Evolutionary conservation across 805 yeast species (phyloP).

Genomic region (Kregervanrija delftensis): DNA sequence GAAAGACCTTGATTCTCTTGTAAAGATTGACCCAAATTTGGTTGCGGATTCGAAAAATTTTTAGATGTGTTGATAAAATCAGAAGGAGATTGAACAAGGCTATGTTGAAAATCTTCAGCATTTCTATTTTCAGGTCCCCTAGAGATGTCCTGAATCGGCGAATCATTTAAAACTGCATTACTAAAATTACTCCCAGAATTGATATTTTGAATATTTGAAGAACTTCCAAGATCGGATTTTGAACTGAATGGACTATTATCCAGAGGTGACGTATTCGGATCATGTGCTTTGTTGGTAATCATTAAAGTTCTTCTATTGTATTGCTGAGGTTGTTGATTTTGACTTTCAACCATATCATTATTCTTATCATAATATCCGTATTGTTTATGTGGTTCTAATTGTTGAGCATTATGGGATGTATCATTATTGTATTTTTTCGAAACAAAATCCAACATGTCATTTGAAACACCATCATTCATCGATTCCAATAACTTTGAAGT

Average conservation of each 20-base stretch:
- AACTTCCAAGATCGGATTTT: conserved; percentile 5
- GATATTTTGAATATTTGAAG: conserved; percentile 2
- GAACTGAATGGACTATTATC: conserved; percentile 5
- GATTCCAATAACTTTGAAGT: conserved; percentile 33
- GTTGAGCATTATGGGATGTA: conserved; percentile 3
- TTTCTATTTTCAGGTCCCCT: conserved; percentile 27
- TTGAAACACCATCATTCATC: conserved; percentile 10
- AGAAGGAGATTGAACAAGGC: conserved; percentile 6
- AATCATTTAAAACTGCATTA: conserved; percentile 4
- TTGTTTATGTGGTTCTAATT: conserved; percentile 6
- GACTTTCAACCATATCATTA: not conserved
- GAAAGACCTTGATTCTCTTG: not conserved
- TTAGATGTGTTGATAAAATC: conserved; percentile 6
- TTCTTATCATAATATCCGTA: not conserved
- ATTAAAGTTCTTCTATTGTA: conserved; percentile 15
- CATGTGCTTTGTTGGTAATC: conserved; percentile 24
- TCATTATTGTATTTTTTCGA: conserved; percentile 7
- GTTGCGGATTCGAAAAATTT: not conserved
- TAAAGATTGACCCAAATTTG: not conserved
- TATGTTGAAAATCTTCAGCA: conserved; percentile 6
- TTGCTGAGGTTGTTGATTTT: conserved; percentile 7
- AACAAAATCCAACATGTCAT: conserved; percentile 16
- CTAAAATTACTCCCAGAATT: not conserved
- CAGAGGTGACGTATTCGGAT: conserved; percentile 6
- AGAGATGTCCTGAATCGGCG: conserved; percentile 24